Base-by-base conservation (phyloP, 148 eudicot species). In the Camellia lanceoleosa region DNA sequence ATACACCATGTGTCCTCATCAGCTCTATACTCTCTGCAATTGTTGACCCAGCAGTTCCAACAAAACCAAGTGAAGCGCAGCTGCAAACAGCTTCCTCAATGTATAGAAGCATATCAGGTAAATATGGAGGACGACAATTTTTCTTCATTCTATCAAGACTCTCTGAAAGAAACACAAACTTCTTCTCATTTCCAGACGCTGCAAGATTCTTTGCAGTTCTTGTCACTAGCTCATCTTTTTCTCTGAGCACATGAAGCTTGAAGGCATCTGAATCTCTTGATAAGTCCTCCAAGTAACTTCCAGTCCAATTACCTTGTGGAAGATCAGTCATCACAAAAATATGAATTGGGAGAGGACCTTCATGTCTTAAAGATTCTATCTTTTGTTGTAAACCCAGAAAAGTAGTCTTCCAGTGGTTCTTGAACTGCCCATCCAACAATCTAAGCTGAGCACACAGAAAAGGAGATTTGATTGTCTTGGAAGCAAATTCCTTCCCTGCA, bases 251-350 rank as follows among this genome's bases (percentile, higher is more conserved):
- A 82, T 88, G 87, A 68, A 88, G 77, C 85, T 88, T 90, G 78
- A 68, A 81, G 56, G 75, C 30, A 81, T 78, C 80, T 20, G 84
- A 71, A 73, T 88, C 87, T 44, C 80, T 82, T 47, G 72, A 87
- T 38, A 90, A 63, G 30, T 86, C 88, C 44, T 88, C 88, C 80
- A 90, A 75, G 74, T 87, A 88, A 72, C 79, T 88, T 74, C 83
- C 89, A 4, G 85, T 83, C 92, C 90, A 90, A 69, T 90, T 88
- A 63, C 80, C 62, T 68, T 38, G 59, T 1, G 90, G 90, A 62
- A 90, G 89, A 88, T 90, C 92, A 52, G 92, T 90, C 92, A 90
- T 88, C 61, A 88, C 87, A 76, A 90, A 90, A 63, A 90, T 64
- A 78, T 85, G 88, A 81, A 90, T 78, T 16, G 88, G 91, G 46